These are phyloP conservation scores for Aspergillus ruber DNA, from an alignment of 2,329 filamentous ascomycete species.

Conservation along the genomic window DNA sequence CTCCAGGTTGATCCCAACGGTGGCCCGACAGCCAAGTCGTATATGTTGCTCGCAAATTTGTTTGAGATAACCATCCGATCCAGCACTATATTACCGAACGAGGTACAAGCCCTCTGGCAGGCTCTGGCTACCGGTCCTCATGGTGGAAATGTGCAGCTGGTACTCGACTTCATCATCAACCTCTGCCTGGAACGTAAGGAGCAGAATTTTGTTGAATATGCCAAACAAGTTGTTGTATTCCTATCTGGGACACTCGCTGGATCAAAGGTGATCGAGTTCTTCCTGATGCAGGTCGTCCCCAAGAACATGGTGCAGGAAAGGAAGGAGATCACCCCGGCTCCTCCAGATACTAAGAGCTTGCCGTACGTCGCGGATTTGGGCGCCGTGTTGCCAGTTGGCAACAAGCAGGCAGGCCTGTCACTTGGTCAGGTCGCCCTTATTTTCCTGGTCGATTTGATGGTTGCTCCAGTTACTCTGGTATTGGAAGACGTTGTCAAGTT, in stretches of 20 bases:
- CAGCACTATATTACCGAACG: conserved; percentile 81
- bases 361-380: conserved; percentile 86
- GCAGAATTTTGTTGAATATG: conserved; percentile 96
- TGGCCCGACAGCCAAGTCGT: conserved; percentile 82
- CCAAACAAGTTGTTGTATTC: conserved; percentile 97
- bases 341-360: conserved; percentile 65
- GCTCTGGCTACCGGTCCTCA: conserved; percentile 89
- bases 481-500: conserved; percentile 77
- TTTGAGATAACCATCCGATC: conserved; percentile 95
- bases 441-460: conserved; percentile 89
- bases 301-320: conserved; percentile 96
- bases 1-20: conserved; percentile 87
- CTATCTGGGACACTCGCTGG: conserved; percentile 79
- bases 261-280: conserved; percentile 87
- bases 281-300: conserved; percentile 82
- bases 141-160: conserved; percentile 85
- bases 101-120: conserved; percentile 96
- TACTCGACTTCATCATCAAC: conserved; percentile 93
- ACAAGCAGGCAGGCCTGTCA: conserved; percentile 87
- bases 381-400: conserved; percentile 73
- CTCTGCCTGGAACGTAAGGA: conserved; percentile 89
- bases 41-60: conserved; percentile 89
- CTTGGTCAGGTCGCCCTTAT: conserved; percentile 90
- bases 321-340: conserved; percentile 58
- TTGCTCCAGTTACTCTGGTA: conserved; percentile 75